Base-by-base conservation (phyloP, 2,329 filamentous ascomycete genomes). In the Neofusicoccum ribis region DNA sequence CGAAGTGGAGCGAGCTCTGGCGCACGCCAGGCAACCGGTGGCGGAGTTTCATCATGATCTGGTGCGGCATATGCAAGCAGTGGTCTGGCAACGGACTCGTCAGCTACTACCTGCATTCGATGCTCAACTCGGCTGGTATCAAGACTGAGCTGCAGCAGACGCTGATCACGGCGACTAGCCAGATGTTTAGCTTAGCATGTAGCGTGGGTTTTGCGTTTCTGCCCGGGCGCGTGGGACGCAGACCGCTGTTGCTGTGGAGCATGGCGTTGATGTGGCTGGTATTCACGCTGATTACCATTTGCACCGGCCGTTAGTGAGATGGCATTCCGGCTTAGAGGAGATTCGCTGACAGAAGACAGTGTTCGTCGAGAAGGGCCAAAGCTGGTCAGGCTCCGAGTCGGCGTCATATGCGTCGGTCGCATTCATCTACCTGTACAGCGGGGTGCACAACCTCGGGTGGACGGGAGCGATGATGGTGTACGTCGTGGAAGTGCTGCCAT, bases 101-200 rank as follows among this genome's bases (percentile, higher is more conserved):
- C 41, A 80, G 77, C 1, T 83, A 78, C 71, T 78, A 77, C 67
- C 69, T 78, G 46, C 71, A 70, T 41, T 54, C 72, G 20, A 72
- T 78, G 39, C 67, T 79, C 50, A 68, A 76, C 51, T 61, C 67
- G 17, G 72, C 77, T 23, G 77, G 77, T 20, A 73, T 78, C 66
- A 76, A 69, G 27, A 69, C 73, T 56, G 65, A 69, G 59, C 70
- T 72, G 63, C 75, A 73, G 14, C 78, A 80, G 68, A 72, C 78
- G 3, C 67, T 78, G 43, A 80, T 82, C 69, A 82, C 81, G 63
- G 77, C 77, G 51, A 70, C 72, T 63, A 83, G 89, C 70, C 88
- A 88, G 72, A 88, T 88, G 69, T 86, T 87, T 68, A 86, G 86
- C 65, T 83, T 83, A 7, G 81, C 88, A 43, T 81, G 85, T 5